These are phyloP conservation scores for Termitomyces sp. DNA, from an alignment of 768 basidiomycete genomes.

Conservation along the genomic window DNA sequence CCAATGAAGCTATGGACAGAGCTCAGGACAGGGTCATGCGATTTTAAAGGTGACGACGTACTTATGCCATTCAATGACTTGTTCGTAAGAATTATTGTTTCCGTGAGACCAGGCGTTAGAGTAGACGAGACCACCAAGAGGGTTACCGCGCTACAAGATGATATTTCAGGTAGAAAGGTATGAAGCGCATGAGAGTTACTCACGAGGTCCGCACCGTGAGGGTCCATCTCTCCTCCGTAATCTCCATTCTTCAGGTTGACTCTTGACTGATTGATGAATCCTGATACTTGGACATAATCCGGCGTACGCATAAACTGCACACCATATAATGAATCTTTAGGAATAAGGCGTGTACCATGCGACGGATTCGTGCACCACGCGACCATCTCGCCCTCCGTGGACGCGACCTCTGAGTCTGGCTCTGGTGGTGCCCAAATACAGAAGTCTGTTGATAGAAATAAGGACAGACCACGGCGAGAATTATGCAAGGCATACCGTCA, in stretches of 20 bases:
- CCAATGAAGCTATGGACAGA: constrained; percentile 51
- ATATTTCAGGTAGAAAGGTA: not conserved
- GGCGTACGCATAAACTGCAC: constrained; percentile 59
- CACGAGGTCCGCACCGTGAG: constrained; percentile 62
- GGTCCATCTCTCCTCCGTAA: constrained; percentile 74
- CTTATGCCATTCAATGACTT: constrained; percentile 58
- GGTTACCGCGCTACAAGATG: constrained; percentile 10
- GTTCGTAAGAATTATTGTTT: constrained; percentile 31
- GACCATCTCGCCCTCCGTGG: constrained; percentile 67
- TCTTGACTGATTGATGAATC: constrained; percentile 55
- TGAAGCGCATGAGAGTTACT: constrained; percentile 4
- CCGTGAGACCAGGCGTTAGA: constrained; percentile 18
- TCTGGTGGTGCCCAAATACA: constrained; percentile 59
- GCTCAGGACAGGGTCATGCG: not conserved
- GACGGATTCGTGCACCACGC: constrained; percentile 74
- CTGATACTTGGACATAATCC: constrained; percentile 56
- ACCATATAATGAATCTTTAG: constrained; percentile 56
- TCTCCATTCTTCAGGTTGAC: constrained; percentile 51
- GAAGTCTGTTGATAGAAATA: constrained; percentile 42
- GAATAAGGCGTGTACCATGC: constrained; percentile 70
- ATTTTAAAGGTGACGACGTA: constrained; percentile 21
- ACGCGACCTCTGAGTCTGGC: constrained; percentile 51
- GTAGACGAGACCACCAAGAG: constrained; percentile 15
- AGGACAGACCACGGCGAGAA: constrained; percentile 2
- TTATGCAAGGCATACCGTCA: constrained; percentile 31